phyloP scores from a whole-genome alignment of 2,329 filamentous ascomycete genomes.

The Sclerotinia trifoliorum region DNA sequence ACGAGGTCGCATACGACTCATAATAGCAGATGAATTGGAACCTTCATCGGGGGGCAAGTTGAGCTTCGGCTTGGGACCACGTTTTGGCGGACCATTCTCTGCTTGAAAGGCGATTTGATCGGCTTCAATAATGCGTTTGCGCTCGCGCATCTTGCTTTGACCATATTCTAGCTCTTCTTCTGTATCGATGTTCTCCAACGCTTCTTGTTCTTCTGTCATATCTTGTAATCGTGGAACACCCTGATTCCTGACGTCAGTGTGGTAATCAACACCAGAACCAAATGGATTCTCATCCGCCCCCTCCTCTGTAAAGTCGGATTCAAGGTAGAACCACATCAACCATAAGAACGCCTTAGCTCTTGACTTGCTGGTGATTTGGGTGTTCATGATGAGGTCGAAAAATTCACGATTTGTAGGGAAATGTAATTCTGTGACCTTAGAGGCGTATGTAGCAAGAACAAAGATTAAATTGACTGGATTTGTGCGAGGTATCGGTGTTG shows the following conservation, averaged over 20 bases:
- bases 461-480: constrained; percentile 98
- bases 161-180: constrained; percentile 69
- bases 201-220: constrained; percentile 65
- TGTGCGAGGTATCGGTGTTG: constrained; percentile 69
- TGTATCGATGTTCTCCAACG: constrained; percentile 71
- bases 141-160: constrained; percentile 68
- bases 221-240: constrained; percentile 66
- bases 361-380: constrained; percentile 75
- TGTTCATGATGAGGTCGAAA: constrained; percentile 94
- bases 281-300: constrained; percentile 90
- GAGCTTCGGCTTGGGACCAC: constrained; percentile 45
- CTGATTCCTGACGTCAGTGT: constrained; percentile 62
- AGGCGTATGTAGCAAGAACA: constrained; percentile 83
- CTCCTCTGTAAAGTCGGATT: constrained; percentile 89
- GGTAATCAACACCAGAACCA: constrained; percentile 67
- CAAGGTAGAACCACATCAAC: constrained; percentile 99
- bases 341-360: constrained; percentile 88
- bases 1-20: constrained; percentile 64
- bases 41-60: constrained; percentile 43
- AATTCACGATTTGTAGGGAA: constrained; percentile 86
- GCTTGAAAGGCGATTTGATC: constrained; percentile 55
- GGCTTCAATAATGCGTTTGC: constrained; percentile 71
- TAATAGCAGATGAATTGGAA: constrained; percentile 45
- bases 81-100: constrained; percentile 52
- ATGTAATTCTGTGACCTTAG: constrained; percentile 89